These are phyloP conservation scores for Pleurotus sapidus DNA, from an alignment of 768 basidiomycete genomes.

Conservation along the genomic window DNA sequence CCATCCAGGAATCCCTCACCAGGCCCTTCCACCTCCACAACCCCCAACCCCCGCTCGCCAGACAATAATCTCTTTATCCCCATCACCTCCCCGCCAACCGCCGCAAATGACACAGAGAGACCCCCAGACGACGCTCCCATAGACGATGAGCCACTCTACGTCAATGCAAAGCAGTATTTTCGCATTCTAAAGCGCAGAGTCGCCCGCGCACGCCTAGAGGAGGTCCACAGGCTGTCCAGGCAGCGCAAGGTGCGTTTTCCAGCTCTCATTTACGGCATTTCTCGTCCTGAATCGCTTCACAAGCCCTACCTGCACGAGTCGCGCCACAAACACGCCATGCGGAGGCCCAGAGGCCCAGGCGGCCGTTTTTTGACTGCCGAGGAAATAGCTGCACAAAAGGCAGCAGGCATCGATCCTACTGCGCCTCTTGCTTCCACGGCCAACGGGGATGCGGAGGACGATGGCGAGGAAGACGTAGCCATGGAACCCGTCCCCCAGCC, in stretches of 20 bases:
- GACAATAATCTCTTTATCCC: conserved; percentile 14
- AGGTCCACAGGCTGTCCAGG: conserved; percentile 87
- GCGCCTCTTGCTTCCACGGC: conserved; percentile 10
- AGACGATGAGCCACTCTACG: conserved; percentile 97
- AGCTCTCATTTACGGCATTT: not conserved
- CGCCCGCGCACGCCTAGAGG: conserved; percentile 88
- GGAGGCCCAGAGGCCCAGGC: conserved; percentile 93
- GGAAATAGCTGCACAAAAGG: conserved; percentile 85
- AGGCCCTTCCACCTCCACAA: conserved; percentile 15
- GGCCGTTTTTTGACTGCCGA: conserved; percentile 97
- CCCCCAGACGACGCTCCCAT: conserved; percentile 36
- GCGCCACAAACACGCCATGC: conserved; percentile 97
- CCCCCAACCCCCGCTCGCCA: conserved; percentile 16
- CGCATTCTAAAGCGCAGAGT: conserved; percentile 95
- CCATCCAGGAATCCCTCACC: conserved; percentile 19
- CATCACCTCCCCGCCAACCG: not conserved
- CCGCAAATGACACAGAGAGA: conserved; percentile 7
- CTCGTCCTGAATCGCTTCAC: conserved; percentile 7
- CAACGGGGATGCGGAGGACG: conserved; percentile 20
- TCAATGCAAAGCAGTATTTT: conserved; percentile 99
- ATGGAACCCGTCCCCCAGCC: conserved; percentile 4
- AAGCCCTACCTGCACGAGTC: conserved; percentile 99
- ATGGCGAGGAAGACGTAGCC: conserved; percentile 39
- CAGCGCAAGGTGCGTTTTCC: conserved; percentile 75
- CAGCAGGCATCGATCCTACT: conserved; percentile 31